Base-by-base conservation (phyloP, 139 green algal genomes). In the Raphidocelis subcapitata region DNA sequence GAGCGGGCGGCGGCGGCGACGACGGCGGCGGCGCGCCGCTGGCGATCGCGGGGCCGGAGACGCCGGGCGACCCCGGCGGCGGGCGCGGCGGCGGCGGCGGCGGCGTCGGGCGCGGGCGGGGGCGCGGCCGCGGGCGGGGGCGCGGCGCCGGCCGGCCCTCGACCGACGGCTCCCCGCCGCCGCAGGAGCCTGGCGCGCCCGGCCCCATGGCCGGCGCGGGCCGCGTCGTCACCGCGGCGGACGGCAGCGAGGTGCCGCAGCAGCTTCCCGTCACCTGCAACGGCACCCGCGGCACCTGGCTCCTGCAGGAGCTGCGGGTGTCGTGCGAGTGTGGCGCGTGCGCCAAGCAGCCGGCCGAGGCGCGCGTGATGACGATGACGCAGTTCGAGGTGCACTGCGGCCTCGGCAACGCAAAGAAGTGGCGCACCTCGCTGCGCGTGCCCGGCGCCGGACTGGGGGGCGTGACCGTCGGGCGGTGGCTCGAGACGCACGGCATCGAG, bases 381-480 rank as follows among this genome's bases (percentile, higher is more conserved):
- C 72, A 91, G 57, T 91, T 75, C 57, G 86, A 91, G 76, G 62
- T 74, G 63, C 87, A 92, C 69, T 85, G 73, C 51, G 89, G 89
- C 4, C 69, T 69, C 1, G 81, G 81, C n/a, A 79, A 56, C 15
- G 86, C 87, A 52, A 95, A 95, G 75, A 95, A 95, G 80, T 95
- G 90, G 90, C 95, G 93, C 79, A 80, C 84, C 1, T 83, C 62
- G 5, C 60, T 94, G 26, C 81, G 79, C 52, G 66, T 94, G 4
- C n/a, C 66, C 62, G 79, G 79, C 0, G 86, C 81, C 41, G 60
- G 56, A 12, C 15, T 14, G 35, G 65, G 62, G 26, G 41, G 41
- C 54, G 86, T 94, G 77, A 72, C 69, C 33, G 66, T 91, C 3
- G 82, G 82, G 24, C 74, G 73, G 56, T 91, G 86, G 83, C 81